phyloP scores from a whole-genome alignment of 116 monocot genomes.

The Posidonia oceanica region DNA sequence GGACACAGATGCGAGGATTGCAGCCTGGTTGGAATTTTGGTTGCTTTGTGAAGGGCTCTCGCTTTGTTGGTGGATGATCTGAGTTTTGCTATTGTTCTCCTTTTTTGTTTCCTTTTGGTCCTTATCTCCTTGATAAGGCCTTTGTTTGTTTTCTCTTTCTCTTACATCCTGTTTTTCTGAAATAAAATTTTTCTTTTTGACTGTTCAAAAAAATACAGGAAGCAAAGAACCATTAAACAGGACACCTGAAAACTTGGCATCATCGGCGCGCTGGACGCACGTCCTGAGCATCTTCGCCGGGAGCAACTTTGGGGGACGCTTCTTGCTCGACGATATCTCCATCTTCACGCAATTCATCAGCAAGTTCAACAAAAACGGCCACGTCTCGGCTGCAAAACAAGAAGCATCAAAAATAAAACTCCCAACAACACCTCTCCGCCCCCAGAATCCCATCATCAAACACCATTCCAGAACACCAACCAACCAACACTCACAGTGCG shows the following conservation, averaged over 20 bases:
- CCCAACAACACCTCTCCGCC: not conserved
- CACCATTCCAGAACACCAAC: not conserved
- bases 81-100: no score
- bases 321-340: conserved; percentile 67
- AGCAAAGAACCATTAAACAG: not conserved
- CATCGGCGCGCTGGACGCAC: conserved; percentile 56
- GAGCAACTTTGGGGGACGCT: conserved; percentile 46
- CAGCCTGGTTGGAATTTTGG: no score
- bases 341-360: conserved; percentile 46
- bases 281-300: conserved; percentile 59
- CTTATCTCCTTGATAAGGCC: no score
- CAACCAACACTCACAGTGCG: conserved; percentile 33
- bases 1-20: no score
- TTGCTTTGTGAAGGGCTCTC: no score
- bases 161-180: no score
- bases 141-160: no score
- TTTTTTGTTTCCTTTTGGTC: no score
- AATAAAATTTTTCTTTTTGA: not conserved
- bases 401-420: not conserved
- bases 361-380: conserved; percentile 67
- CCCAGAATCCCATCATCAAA: not conserved
- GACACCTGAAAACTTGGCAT: conserved; percentile 52
- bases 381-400: conserved; percentile 49
- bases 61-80: no score
- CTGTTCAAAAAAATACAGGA: not conserved